Evolutionary conservation across 208 protist genomes (phyloP).

Genomic region (Crithidia expoeki): DNA sequence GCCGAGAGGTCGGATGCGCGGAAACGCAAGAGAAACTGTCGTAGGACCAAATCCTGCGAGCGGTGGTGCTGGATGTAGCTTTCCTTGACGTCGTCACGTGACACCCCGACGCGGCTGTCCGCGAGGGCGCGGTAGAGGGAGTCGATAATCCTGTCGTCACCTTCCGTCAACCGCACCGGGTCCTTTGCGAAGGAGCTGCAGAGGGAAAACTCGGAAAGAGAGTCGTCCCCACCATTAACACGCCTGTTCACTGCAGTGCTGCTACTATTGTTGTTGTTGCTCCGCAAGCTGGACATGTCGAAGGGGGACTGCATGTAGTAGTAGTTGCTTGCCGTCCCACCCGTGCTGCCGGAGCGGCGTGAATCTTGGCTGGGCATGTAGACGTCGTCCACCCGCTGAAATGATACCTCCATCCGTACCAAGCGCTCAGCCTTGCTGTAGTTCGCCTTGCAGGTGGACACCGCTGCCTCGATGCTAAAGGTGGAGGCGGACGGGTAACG

Average conservation of each 20-base stretch:
- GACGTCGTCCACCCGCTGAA: slow-evolving; percentile 10
- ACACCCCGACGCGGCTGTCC: slow-evolving; percentile 16
- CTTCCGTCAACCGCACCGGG: slow-evolving; percentile 14
- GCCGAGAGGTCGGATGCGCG: not conserved
- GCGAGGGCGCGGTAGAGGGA: slow-evolving; percentile 28
- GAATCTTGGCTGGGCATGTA: slow-evolving; percentile 5
- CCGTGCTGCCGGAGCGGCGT: slow-evolving; percentile 14
- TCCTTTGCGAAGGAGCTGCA: slow-evolving; percentile 12
- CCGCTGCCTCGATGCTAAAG: slow-evolving; percentile 26
- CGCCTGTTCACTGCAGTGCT: not conserved
- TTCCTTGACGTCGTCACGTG: slow-evolving; percentile 29
- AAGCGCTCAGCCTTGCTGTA: slow-evolving; percentile 30
- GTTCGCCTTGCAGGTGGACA: slow-evolving; percentile 31
- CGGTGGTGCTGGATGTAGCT: slow-evolving; percentile 40
- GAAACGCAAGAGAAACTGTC: slow-evolving; percentile 26
- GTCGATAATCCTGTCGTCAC: slow-evolving; percentile 36
- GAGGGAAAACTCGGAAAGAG: slow-evolving; percentile 13
- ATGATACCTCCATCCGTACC: slow-evolving; percentile 33
- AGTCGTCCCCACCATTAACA: not conserved
- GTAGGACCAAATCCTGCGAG: slow-evolving; percentile 28
- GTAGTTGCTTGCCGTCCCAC: not conserved
- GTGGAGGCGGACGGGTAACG: slow-evolving; percentile 25
- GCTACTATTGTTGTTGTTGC: not conserved
- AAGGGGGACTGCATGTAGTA: not conserved
- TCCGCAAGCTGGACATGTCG: not conserved